Percentiles rank a stretch among this genome's conserved stretches.
Conservation (phyloP, 352 stramenopile genomes). For the Globisporangium cystogenes region DNA sequence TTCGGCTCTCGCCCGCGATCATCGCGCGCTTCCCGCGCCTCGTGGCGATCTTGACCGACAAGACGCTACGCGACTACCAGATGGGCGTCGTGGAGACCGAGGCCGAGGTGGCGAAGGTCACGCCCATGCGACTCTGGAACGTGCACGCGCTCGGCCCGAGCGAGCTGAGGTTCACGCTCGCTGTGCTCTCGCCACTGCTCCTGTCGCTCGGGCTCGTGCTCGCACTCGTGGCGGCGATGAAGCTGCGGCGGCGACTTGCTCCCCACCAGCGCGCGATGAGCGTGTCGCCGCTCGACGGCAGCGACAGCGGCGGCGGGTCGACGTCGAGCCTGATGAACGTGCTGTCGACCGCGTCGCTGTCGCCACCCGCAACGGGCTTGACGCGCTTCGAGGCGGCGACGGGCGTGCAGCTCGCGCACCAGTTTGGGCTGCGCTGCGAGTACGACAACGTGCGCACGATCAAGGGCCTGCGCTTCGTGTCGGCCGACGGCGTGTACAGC, state of each 20-base stretch:
- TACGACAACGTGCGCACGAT: slow-evolving; percentile 8
- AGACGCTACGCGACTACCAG: slow-evolving; percentile 6
- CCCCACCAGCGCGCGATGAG: background rate
- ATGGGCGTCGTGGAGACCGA: slow-evolving; percentile 1
- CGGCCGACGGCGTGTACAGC: slow-evolving; percentile 4
- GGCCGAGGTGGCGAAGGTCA: slow-evolving; percentile 3
- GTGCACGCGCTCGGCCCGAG: background rate
- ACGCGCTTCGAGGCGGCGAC: slow-evolving; percentile 5
- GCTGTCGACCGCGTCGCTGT: background rate
- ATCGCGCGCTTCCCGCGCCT: background rate
- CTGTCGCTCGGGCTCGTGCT: slow-evolving; percentile 4
- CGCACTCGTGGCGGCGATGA: background rate
- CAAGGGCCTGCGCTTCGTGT: slow-evolving; percentile 3
- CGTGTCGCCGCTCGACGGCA: background rate
- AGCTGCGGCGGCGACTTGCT: background rate
- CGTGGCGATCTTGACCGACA: background rate
- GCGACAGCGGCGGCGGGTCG: background rate
- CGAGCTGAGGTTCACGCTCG: slow-evolving; percentile 1
- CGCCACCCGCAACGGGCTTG: background rate
- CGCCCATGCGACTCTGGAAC: slow-evolving; percentile 13
- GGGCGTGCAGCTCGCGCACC: slow-evolving; percentile 2
- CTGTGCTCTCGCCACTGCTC: slow-evolving; percentile 2
- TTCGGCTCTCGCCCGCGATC: slow-evolving; percentile 12
- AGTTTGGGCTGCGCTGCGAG: slow-evolving; percentile 1
- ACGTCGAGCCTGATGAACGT: background rate